phyloP scores from a whole-genome alignment of 2,329 filamentous ascomycete genomes.

The Trichoderma sp. region DNA sequence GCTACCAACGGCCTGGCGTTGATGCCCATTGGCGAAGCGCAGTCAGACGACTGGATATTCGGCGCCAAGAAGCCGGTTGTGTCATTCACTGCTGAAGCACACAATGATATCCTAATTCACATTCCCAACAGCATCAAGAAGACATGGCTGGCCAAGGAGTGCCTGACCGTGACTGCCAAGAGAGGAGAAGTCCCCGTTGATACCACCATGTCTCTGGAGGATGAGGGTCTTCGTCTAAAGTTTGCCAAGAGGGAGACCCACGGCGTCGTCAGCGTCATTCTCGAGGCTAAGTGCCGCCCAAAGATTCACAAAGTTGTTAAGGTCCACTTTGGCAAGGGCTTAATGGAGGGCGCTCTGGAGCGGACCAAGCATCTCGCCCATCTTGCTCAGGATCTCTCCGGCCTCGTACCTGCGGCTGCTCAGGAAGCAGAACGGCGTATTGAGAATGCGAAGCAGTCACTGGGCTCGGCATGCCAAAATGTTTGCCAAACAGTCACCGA shows the following conservation, averaged over 20 bases:
- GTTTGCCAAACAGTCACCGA: conserved; percentile 29
- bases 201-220: conserved; percentile 46
- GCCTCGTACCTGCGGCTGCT: conserved; percentile 39
- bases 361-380: conserved; percentile 43
- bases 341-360: conserved; percentile 44
- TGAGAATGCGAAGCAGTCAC: conserved; percentile 34
- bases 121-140: conserved; percentile 50
- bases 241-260: conserved; percentile 54
- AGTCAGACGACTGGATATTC: conserved; percentile 36
- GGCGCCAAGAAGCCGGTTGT: conserved; percentile 33
- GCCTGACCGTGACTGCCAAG: conserved; percentile 54
- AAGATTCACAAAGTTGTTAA: conserved; percentile 60
- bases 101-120: conserved; percentile 52
- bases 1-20: conserved; percentile 28
- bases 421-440: conserved; percentile 39
- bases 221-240: conserved; percentile 52
- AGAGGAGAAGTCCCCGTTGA: conserved; percentile 47
- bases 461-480: conserved; percentile 33
- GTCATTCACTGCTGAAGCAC: conserved; percentile 34
- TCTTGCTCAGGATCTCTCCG: conserved; percentile 42
- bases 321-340: conserved; percentile 55
- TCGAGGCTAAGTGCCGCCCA: conserved; percentile 57
- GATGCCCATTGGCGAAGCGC: conserved; percentile 31
- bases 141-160: conserved; percentile 55
- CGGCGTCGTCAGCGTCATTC: conserved; percentile 56